A percentile compares a stretch with the other conserved stretches of the same genome.
phyloP scores from a whole-genome alignment of 1,139 yeast species.

The Ogataea hybrid region DNA sequence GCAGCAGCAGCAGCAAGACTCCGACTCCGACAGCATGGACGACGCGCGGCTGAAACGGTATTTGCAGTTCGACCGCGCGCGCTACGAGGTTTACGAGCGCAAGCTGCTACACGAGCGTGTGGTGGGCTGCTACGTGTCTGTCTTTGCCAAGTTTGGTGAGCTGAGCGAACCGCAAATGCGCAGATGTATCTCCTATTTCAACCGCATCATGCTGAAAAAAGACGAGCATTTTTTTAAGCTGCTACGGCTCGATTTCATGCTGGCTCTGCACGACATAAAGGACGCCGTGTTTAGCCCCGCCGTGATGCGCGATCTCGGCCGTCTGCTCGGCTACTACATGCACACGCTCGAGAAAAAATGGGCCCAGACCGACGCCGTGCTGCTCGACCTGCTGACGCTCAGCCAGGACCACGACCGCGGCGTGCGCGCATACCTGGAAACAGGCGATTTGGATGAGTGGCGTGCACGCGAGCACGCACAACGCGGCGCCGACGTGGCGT shows the following conservation, averaged over 20 bases:
- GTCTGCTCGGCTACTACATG: constrained; percentile 68
- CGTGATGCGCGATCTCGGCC: constrained; percentile 55
- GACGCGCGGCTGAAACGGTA: constrained; percentile 17
- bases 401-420: constrained; percentile 45
- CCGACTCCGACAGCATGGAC: constrained; percentile 42
- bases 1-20: constrained; percentile 33
- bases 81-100: constrained; percentile 22
- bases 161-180: constrained; percentile 60
- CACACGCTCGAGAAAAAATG: constrained; percentile 53
- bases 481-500: constrained; percentile 13
- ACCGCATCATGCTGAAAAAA: constrained; percentile 64
- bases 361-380: constrained; percentile 45
- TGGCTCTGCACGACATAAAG: constrained; percentile 46
- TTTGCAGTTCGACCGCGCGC: constrained; percentile 34
- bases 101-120: constrained; percentile 27
- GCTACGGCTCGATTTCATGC: constrained; percentile 73
- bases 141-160: constrained; percentile 55
- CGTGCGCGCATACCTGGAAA: constrained; percentile 35
- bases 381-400: constrained; percentile 63
- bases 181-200: constrained; percentile 66
- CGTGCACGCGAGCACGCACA: constrained; percentile 5
- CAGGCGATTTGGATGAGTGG: constrained; percentile 46
- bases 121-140: constrained; percentile 32
- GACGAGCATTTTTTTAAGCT: constrained; percentile 60
- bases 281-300: constrained; percentile 23